Percentiles rank a stretch among this genome's conserved stretches.
Evolutionary conservation across 2,329 filamentous ascomycete species (phyloP).

Genomic region (Penicillium digitatum): DNA sequence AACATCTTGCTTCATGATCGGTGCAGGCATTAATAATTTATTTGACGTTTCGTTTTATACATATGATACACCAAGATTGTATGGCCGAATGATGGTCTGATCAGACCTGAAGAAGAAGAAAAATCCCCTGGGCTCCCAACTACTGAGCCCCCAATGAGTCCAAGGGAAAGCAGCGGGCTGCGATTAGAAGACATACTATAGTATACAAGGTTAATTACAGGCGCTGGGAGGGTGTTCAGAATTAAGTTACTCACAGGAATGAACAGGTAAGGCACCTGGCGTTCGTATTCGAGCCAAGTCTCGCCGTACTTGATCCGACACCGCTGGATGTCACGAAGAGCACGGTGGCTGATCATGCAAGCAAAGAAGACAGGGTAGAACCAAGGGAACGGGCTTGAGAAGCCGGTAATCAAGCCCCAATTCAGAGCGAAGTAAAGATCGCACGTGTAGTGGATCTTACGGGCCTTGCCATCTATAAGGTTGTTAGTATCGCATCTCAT

Average conservation of each 20-base stretch:
- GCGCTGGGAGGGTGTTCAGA: too few species aligned
- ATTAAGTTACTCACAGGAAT: constrained; percentile 58
- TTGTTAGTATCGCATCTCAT: constrained; percentile 17
- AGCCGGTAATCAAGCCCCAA: constrained; percentile 80
- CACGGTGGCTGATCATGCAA: constrained; percentile 75
- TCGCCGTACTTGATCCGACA: constrained; percentile 77
- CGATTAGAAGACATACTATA: constrained; percentile 35
- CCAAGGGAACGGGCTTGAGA: constrained; percentile 79
- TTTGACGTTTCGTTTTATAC: constrained; percentile 10
- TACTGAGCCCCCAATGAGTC: neutral
- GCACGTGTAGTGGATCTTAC: constrained; percentile 78
- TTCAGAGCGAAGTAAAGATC: constrained; percentile 72
- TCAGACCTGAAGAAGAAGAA: neutral
- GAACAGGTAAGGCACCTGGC: constrained; percentile 75
- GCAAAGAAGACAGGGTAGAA: constrained; percentile 82
- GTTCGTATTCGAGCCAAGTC: constrained; percentile 77
- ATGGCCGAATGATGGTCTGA: neutral
- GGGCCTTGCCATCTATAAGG: constrained; percentile 59
- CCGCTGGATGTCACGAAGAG: constrained; percentile 68
- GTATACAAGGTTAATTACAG: constrained; percentile 1
- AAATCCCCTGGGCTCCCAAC: neutral
- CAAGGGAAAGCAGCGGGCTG: neutral
- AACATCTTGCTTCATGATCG: neutral
- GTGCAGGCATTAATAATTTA: constrained; percentile 4
- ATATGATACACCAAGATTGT: neutral